Percentiles rank a stretch among this genome's conserved stretches.
Conservation (phyloP, 1,139 yeast genomes). For the Yamadazyma buinensis region DNA sequence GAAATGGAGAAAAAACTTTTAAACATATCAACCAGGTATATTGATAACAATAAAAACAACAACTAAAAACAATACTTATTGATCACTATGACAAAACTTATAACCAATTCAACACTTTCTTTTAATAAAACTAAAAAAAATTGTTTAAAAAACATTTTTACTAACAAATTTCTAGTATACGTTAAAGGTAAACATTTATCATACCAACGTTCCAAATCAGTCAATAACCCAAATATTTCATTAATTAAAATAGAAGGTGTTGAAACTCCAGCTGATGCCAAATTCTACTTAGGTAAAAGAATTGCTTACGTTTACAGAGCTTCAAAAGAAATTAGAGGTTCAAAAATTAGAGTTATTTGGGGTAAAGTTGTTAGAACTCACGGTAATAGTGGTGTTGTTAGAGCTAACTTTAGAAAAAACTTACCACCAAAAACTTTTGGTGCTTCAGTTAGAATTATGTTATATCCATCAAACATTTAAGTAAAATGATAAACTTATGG, state of each 20-base stretch:
- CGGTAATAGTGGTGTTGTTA: constrained; percentile 97
- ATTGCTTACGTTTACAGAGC: constrained; percentile 99
- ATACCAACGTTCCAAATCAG: constrained; percentile 99
- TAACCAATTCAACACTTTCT: too few species aligned
- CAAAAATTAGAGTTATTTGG: constrained; percentile 99
- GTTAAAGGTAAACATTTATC: constrained; percentile 99
- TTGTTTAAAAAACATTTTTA: constrained; percentile 16
- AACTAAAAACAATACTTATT: too few species aligned
- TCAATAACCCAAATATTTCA: constrained; percentile 97
- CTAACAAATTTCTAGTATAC: constrained; percentile 72
- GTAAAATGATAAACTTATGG: background rate
- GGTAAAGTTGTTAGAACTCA: constrained; percentile 98
- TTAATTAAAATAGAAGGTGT: constrained; percentile 97
- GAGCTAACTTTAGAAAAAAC: constrained; percentile 99
- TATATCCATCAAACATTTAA: constrained; percentile 99
- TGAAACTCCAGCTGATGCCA: constrained; percentile 84
- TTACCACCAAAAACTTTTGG: constrained; percentile 99
- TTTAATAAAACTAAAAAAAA: too few species aligned
- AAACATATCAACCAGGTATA: too few species aligned
- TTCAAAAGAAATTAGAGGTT: constrained; percentile 95
- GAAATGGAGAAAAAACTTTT: too few species aligned
- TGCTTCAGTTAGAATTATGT: constrained; percentile 99
- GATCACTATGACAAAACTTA: too few species aligned
- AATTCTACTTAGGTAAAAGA: constrained; percentile 99
- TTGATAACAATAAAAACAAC: too few species aligned